A percentile compares a stretch with the other conserved stretches of the same genome.
phyloP scores from a whole-genome alignment of 768 basidiomycete species.

The Artomyces pyxidatus region DNA sequence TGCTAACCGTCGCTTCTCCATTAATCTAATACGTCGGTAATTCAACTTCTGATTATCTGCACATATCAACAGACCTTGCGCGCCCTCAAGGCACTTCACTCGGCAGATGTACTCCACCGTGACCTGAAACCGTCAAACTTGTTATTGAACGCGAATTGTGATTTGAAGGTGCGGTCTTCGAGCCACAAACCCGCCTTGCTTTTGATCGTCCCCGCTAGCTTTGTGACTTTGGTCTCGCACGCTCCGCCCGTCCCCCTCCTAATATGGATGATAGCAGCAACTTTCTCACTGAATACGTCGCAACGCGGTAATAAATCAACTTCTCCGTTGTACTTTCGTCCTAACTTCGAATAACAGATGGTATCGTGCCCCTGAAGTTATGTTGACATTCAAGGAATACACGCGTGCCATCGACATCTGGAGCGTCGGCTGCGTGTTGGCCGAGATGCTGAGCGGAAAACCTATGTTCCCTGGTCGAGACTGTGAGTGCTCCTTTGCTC shows the following conservation, averaged over 20 bases:
- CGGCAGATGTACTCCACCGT: conserved; percentile 89
- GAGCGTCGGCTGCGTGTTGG: conserved; percentile 81
- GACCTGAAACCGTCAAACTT: conserved; percentile 97
- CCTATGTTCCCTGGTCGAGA: conserved; percentile 94
- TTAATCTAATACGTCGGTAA: too few species aligned
- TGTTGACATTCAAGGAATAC: conserved; percentile 97
- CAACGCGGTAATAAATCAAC: conserved; percentile 55
- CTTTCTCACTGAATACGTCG: conserved; percentile 92
- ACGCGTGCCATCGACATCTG: conserved; percentile 83
- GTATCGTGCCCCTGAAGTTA: conserved; percentile 97
- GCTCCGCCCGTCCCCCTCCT: conserved; percentile 67
- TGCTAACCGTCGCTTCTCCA: too few species aligned
- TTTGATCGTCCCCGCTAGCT: conserved; percentile 32
- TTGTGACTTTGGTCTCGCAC: conserved; percentile 84
- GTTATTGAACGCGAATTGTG: conserved; percentile 92
- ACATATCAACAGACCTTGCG: conserved; percentile 59
- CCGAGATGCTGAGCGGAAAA: conserved; percentile 89
- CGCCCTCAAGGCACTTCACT: conserved; percentile 90
- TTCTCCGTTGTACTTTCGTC: conserved; percentile 9
- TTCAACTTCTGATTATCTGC: too few species aligned
- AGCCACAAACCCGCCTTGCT: neutral
- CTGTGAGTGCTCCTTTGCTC: conserved; percentile 42
- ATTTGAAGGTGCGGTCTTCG: conserved; percentile 64
- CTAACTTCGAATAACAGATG: conserved; percentile 41
- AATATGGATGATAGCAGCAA: conserved; percentile 72